Percentiles rank a stretch among this genome's conserved stretches.
phyloP scores from a whole-genome alignment of 225 moss, liverwort and hornwort genomes.

The Rhytidiadelphus loreus region DNA sequence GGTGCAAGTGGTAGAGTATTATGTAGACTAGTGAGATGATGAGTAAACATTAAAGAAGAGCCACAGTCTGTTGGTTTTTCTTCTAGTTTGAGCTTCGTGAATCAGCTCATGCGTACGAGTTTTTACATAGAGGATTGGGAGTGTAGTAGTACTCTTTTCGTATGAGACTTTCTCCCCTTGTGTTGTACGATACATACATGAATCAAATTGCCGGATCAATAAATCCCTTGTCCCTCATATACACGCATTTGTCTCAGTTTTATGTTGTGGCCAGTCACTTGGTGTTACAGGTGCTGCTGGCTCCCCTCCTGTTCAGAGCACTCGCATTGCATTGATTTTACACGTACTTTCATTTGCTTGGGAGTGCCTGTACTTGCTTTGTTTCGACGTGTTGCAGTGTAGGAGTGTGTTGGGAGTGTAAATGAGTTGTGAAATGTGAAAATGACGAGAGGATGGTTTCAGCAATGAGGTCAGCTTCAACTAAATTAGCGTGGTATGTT shows the following conservation, averaged over 20 bases:
- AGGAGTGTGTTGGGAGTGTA: neutral
- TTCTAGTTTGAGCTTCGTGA: neutral
- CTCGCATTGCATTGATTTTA: neutral
- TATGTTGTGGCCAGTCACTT: neutral
- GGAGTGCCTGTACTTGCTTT: neutral
- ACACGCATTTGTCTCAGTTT: neutral
- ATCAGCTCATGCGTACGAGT: neutral
- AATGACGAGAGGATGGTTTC: neutral
- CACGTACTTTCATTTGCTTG: neutral
- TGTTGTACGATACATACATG: conserved; percentile 17
- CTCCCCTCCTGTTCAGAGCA: neutral
- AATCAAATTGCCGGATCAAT: neutral
- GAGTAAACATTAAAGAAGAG: neutral
- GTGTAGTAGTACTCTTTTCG: neutral
- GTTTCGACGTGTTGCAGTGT: neutral
- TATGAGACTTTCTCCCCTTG: neutral
- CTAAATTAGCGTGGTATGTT: neutral
- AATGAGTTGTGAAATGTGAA: neutral
- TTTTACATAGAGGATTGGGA: neutral
- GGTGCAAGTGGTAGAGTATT: neutral
- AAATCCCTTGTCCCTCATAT: neutral
- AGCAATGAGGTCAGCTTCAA: neutral
- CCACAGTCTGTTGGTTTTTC: neutral
- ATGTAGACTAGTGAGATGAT: neutral
- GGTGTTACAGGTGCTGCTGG: neutral